Evolutionary conservation across 768 basidiomycete species (phyloP).

Genomic region (Pulveroboletus sp.): DNA sequence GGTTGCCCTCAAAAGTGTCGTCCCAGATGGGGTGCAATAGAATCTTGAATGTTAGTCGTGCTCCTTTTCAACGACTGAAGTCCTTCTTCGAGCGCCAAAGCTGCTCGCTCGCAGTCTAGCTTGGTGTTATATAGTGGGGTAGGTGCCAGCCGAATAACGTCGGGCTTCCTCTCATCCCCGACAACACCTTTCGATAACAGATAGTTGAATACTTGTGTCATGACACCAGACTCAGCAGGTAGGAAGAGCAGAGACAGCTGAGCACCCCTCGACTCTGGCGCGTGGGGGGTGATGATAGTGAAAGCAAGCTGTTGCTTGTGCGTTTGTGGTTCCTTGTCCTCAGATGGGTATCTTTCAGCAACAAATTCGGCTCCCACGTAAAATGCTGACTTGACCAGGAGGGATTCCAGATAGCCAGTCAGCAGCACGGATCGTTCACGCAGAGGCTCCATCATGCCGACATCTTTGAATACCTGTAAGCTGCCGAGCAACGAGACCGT

Average conservation of each 20-base stretch:
- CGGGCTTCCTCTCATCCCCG: slow-evolving; percentile 88
- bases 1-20: too few species aligned
- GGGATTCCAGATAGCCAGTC: slow-evolving; percentile 64
- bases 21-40: too few species aligned
- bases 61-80: slow-evolving; percentile 32
- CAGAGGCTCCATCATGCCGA: slow-evolving; percentile 66
- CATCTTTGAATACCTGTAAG: slow-evolving; percentile 72
- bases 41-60: slow-evolving; percentile 2
- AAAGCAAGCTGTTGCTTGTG: slow-evolving; percentile 45
- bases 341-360: slow-evolving; percentile 26
- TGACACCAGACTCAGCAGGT: slow-evolving; percentile 49
- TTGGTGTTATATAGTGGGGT: slow-evolving; percentile 82
- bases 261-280: slow-evolving; percentile 66
- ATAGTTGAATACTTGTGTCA: slow-evolving; percentile 62
- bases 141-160: slow-evolving; percentile 88
- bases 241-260: slow-evolving; percentile 86
- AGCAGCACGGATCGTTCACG: slow-evolving; percentile 65
- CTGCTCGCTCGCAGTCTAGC: slow-evolving; percentile 71
- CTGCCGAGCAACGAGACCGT: slow-evolving; percentile 80
- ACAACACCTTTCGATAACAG: slow-evolving; percentile 72
- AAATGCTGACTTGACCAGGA: slow-evolving; percentile 58
- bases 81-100: slow-evolving; percentile 55
- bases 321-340: slow-evolving; percentile 14
- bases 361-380: slow-evolving; percentile 46
- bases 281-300: slow-evolving; percentile 87